Conservation (phyloP, 2,329 filamentous ascomycete species). For the Aspergillus proliferans region DNA sequence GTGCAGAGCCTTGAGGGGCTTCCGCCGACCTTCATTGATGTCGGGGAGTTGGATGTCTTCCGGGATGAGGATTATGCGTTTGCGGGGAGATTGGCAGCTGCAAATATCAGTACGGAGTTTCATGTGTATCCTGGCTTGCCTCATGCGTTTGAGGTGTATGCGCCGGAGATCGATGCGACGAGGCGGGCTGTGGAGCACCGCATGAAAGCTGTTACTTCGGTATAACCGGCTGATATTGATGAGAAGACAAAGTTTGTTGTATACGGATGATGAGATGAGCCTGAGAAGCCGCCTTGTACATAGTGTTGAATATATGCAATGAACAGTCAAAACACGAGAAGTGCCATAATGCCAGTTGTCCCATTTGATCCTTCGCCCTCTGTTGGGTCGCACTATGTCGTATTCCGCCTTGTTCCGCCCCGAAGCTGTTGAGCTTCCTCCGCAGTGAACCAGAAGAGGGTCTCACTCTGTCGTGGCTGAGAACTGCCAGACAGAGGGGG, state of each 20-base stretch:
- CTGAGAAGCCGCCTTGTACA: background rate
- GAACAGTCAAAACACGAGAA: no score
- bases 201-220: slow-evolving; percentile 6
- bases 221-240: slow-evolving; percentile 1
- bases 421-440: no score
- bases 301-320: background rate
- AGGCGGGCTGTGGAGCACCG: slow-evolving; percentile 11
- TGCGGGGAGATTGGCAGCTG: slow-evolving; percentile 35
- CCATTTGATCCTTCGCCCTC: no score
- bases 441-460: no score
- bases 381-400: no score
- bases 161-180: slow-evolving; percentile 8
- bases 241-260: background rate
- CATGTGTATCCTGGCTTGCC: slow-evolving; percentile 41
- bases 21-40: slow-evolving; percentile 41
- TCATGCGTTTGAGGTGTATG: slow-evolving; percentile 35
- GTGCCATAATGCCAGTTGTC: no score
- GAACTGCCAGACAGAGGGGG: background rate
- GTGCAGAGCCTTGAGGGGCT: slow-evolving; percentile 33
- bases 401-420: no score
- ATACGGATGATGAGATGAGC: background rate
- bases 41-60: slow-evolving; percentile 41
- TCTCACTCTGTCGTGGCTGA: background rate
- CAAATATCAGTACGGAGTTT: slow-evolving; percentile 38
- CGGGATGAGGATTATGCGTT: slow-evolving; percentile 37